Evolutionary conservation across 305 asterid genomes (phyloP), one percentile per base, ranked within the genome.

Genomic region (Euphrasia arctica): DNA sequence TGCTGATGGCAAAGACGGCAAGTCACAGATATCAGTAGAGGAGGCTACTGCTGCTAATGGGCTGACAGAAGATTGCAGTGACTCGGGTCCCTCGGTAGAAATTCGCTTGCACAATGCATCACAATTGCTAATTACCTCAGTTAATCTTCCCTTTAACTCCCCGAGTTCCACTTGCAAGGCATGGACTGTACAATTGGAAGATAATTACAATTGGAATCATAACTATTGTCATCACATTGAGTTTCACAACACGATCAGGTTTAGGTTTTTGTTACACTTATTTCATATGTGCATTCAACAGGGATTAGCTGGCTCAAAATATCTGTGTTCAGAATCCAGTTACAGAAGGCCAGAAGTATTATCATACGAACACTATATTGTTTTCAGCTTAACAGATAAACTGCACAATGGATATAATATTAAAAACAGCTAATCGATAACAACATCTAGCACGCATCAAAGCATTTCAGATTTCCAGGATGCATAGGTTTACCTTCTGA

Each of bases 41-140:
- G 91, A 65, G 56, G 72, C 70, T 13, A 52, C 32, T 47, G 75
- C 75, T 41, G 83, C 66, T 63, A 92, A 76, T 64, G 95, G 86
- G 77, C 69, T 67, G 77, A 88, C 68, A 42, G 94, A 86, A 59
- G 95, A 84, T 68, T 70, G 83, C 58, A 93, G 82, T 0, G 90
- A 78, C 72, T 90, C 94, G 9, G 95, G 99, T 49, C 99, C 95
- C 69, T 90, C 97, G 0, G 71, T 63, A 32, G 69, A 72, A 59
- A 90, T 90, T 75, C 99, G 83, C 81, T 84, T 83, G 83, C 99
- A 90, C 63, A 93, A 63, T 54, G 96, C 89, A 74, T 93, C 99
- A 54, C 96, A 93, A 56, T 93, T 90, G 77, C 92, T 90, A 51
- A 88, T 84, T 47, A 86, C 91, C 79, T 93, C 95, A 0, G 97